phyloP scores from a whole-genome alignment of 2,329 filamentous ascomycete species.

The Escovopsis weberi region DNA sequence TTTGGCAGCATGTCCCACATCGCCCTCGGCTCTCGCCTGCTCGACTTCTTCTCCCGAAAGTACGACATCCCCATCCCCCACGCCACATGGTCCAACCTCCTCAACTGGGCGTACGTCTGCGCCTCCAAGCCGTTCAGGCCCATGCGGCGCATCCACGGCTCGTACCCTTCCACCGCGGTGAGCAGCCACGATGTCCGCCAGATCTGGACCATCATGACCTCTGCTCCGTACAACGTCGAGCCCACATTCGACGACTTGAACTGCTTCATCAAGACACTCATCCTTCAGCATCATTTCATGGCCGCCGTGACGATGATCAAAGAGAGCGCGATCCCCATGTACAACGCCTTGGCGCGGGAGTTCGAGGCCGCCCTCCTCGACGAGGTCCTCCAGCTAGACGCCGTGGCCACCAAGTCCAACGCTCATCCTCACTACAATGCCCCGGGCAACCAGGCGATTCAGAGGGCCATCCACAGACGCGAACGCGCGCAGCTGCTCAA shows the following conservation, averaged over 20 bases:
- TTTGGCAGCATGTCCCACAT: slow-evolving; percentile 55
- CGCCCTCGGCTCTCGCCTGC: slow-evolving; percentile 38
- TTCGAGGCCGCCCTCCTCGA: slow-evolving; percentile 16
- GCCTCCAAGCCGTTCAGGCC: slow-evolving; percentile 21
- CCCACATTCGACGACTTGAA: slow-evolving; percentile 44
- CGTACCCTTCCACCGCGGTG: slow-evolving; percentile 19
- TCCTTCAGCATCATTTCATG: slow-evolving; percentile 15
- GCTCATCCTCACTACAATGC: no score
- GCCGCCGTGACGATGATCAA: slow-evolving; percentile 24
- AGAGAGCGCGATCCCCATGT: slow-evolving; percentile 26
- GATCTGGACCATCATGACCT: slow-evolving; percentile 46
- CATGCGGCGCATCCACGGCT: slow-evolving; percentile 21
- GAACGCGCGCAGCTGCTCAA: slow-evolving; percentile 15
- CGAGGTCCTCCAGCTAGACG: slow-evolving; percentile 18
- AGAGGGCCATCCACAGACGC: slow-evolving; percentile 12
- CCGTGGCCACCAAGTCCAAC: neutral
- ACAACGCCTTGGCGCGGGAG: slow-evolving; percentile 11
- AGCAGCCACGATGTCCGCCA: slow-evolving; percentile 28
- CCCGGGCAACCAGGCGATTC: slow-evolving; percentile 1
- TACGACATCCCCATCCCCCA: slow-evolving; percentile 44
- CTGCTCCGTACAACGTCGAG: slow-evolving; percentile 37
- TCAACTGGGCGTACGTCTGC: slow-evolving; percentile 52
- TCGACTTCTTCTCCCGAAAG: slow-evolving; percentile 46
- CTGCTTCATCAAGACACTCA: slow-evolving; percentile 25
- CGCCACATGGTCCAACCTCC: slow-evolving; percentile 49